phyloP scores from a whole-genome alignment of 495 filamentous ascomycete species.

The Aspergillus panamensis region DNA sequence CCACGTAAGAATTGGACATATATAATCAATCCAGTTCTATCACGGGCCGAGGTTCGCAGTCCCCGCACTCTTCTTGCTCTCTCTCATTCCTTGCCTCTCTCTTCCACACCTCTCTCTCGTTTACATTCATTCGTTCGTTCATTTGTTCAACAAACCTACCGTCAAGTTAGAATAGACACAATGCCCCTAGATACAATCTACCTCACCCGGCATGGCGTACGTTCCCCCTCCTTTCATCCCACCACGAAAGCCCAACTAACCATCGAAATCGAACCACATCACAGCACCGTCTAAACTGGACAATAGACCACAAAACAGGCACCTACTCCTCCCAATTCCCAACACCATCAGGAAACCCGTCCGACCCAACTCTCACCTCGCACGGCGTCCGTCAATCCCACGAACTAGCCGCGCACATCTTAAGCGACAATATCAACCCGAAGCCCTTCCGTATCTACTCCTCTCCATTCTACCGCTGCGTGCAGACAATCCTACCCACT shows the following conservation, averaged over 20 bases:
- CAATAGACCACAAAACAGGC: conserved; percentile 73
- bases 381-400: conserved; percentile 82
- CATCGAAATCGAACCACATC: conserved; percentile 1
- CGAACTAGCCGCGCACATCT: conserved; percentile 67
- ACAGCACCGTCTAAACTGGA: conserved; percentile 88
- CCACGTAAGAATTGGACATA: background rate
- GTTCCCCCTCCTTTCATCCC: conserved; percentile 26
- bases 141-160: background rate
- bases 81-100: background rate
- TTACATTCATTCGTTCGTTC: background rate
- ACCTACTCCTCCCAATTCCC: conserved; percentile 62
- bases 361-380: conserved; percentile 81
- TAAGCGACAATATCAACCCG: conserved; percentile 60
- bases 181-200: conserved; percentile 76
- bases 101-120: background rate
- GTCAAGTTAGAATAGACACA: background rate
- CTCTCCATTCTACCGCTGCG: conserved; percentile 86
- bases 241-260: conserved; percentile 18
- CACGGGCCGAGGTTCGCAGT: conserved; percentile 6
- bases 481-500: conserved; percentile 78
- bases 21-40: background rate
- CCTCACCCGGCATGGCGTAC: conserved; percentile 80
- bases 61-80: background rate
- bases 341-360: conserved; percentile 78
- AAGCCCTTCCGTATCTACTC: conserved; percentile 66